Evolutionary conservation across 2,329 filamentous ascomycete genomes (phyloP), one percentile per base, ranked within the genome.

Genomic region (Fusarium dimerum): DNA sequence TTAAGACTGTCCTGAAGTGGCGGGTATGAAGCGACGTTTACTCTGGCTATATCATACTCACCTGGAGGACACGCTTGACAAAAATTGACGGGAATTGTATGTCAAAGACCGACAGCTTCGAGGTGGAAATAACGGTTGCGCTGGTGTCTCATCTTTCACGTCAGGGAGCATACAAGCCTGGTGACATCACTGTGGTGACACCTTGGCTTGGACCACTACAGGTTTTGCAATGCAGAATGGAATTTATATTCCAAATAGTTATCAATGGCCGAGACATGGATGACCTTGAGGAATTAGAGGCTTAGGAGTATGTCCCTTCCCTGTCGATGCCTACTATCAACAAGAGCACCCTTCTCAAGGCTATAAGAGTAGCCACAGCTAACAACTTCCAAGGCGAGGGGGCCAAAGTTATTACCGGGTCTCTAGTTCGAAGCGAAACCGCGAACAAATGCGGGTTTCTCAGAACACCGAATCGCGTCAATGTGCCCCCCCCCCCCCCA

Each of bases 301-400:
- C 56, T 11, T 56, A 65, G n/a, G 42, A 65, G 36, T 59, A 61
- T 7, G 51, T 51, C 2, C 74, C 74, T 2, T n/a, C n/a, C n/a
- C n/a, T n/a, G n/a, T n/a, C n/a, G n/a, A n/a, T n/a, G n/a, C n/a
- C 30, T 43, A 34, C 43, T 9, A n/a, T 58, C 6, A 43, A 49
- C 12, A 65, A 66, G 38, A 60, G 71, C 5, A 75, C 71, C 0
- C 70, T 85, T 0, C 62, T 78, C 0, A 71, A 80, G 20, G 73
- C 72, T 2, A 66, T 88, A 3, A 72, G 82, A 5, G 68, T 87
- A 0, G 85, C 86, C 0, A 90, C 86, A 0, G 80, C 90, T 0
- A 86, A 90, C 66, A 92, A 91, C 57, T 92, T 90, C 50, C 87
- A 92, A 60, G 89, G 88, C 0, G 88, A 92, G 63, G 88, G 92